Evolutionary conservation across 352 stramenopile genomes (phyloP), one percentile per base, ranked within the genome.

Genomic region (Phytophthora hybrid): DNA sequence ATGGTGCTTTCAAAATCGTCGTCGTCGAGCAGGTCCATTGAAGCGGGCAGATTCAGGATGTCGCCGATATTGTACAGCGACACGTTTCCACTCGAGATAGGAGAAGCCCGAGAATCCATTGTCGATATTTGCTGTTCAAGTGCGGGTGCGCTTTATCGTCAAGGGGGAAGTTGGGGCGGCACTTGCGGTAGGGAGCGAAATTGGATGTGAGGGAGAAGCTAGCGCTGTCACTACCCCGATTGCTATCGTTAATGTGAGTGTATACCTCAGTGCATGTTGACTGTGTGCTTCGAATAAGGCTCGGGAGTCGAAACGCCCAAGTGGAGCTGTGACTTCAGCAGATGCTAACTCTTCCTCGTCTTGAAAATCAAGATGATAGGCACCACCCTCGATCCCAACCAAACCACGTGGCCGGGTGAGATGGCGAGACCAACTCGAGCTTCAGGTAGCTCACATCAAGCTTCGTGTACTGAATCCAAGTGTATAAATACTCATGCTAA

Each of bases 1-100:
- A 91, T 88, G 23, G 83, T 88, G 72, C 77, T 88, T 71, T 90
- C 83, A 51, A 91, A 85, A 54, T 91, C 85, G 31, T 81, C 80
- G 71, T 90, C 85, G 49, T 90, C 74, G 11, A 91, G 76, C 44
- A 90, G 58, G 59, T 89, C 83, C 41, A 83, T 75, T 23, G 81
- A 69, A 7, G 74, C 58, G 0, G 82, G 69, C n/a, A 91, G 56
- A 32, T 81, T 85, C 23, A 89, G 76, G 31, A 87, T 68, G 11
- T 89, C 81, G 34, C 68, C 71, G 49, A 84, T 82, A 68, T 73
- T 86, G 71, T 74, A 77, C 18, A 70, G 34, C 16, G 76, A 80
- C 16, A 53, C 59, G 53, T 59, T 44, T n/a, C 56, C 37, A 14
- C 51, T 62, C 34, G 51, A 63, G 46, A 77, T 63, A 21, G 72